These are phyloP conservation scores for Dothidotthia symphoricarpi DNA, from an alignment of 2,329 filamentous ascomycete species.

Conservation along the genomic window DNA sequence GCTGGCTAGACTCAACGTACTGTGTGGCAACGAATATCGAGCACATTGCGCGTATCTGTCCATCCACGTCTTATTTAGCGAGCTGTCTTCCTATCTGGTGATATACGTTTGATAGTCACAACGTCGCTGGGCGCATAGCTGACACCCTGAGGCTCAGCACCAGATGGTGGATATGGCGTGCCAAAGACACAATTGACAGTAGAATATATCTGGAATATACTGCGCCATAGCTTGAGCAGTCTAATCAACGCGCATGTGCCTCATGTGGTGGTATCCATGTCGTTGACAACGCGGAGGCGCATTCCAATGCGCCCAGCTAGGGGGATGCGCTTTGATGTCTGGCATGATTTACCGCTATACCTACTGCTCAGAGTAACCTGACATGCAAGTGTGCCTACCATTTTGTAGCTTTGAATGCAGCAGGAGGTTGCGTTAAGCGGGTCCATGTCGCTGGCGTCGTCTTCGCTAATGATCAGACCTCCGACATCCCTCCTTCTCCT, in stretches of 20 bases:
- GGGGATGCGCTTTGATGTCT: constrained; percentile 13
- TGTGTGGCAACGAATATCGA: constrained; percentile 20
- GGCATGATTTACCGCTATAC: constrained; percentile 1
- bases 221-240: too few species aligned
- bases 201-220: too few species aligned
- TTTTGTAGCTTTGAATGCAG: constrained; percentile 14
- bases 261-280: too few species aligned
- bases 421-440: constrained; percentile 23
- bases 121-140: constrained; percentile 33
- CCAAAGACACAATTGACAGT: constrained; percentile 14
- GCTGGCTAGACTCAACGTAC: constrained; percentile 25
- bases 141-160: constrained; percentile 29
- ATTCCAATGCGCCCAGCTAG: too few species aligned
- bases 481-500: constrained; percentile 21
- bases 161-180: too few species aligned
- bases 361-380: constrained; percentile 10
- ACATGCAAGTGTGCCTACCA: constrained; percentile 19
- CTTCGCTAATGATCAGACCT: constrained; percentile 27
- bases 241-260: too few species aligned
- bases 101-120: constrained; percentile 23
- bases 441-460: constrained; percentile 30
- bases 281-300: too few species aligned
- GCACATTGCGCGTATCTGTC: constrained; percentile 12
- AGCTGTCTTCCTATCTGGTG: constrained; percentile 24
- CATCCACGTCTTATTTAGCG: constrained; percentile 7